Conservation (phyloP, 2,329 filamentous ascomycete species). For the Colletotrichum sp. region DNA sequence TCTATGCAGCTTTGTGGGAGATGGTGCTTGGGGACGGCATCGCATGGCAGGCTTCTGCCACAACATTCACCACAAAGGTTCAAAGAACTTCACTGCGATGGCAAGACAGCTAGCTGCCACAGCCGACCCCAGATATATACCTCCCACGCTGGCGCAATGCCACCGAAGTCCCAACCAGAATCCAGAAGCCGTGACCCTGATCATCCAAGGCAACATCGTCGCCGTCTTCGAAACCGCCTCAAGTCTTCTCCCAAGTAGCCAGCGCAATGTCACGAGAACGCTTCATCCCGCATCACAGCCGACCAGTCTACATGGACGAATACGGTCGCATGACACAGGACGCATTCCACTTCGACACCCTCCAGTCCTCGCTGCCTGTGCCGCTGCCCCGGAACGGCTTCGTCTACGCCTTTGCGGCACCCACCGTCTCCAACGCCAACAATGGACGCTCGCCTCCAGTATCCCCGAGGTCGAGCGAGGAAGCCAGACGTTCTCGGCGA, state of each 20-base stretch:
- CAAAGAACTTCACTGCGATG: background rate
- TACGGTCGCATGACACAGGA: background rate
- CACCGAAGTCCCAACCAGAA: background rate
- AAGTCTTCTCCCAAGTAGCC: background rate
- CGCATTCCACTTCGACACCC: background rate
- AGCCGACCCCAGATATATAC: background rate
- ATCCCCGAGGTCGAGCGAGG: background rate
- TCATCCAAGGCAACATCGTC: background rate
- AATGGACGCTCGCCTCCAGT: background rate
- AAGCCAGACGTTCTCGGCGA: background rate
- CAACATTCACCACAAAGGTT: background rate
- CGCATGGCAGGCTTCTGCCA: background rate
- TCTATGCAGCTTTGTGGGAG: background rate
- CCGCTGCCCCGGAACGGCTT: background rate
- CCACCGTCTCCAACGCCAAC: background rate
- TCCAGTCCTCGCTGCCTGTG: background rate
- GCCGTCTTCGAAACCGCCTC: background rate
- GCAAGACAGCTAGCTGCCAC: background rate
- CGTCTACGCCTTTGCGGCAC: background rate
- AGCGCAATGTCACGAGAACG: background rate
- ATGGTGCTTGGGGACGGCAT: background rate
- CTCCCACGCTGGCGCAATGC: background rate
- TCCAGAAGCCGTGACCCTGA: background rate
- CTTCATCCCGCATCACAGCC: background rate
- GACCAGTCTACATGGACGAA: background rate